Base-by-base conservation (phyloP, 352 stramenopile genomes). In the Globisporangium camurandrum region DNA sequence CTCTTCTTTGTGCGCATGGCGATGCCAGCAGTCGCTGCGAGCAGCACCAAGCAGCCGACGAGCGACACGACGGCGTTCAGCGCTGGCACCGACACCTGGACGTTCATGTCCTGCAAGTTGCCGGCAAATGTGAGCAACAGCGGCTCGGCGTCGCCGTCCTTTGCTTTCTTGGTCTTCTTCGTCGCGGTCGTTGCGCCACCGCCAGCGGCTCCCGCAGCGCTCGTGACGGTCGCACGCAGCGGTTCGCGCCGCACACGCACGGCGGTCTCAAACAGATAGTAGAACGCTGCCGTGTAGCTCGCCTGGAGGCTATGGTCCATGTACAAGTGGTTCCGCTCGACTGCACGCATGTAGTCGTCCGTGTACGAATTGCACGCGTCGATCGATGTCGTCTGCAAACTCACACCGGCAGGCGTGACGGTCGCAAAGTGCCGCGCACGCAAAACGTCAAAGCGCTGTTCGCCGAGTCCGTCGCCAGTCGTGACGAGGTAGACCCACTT, bases 321-420 rank as follows among this genome's bases (percentile, higher is more conserved):
- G 49, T 78, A 75, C 28, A 75, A 8, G 31, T 77, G 62, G 22
- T 75, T 75, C 40, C 53, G 60, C 23, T 69, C 56, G n/a, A 64
- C 40, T 22, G 9, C 41, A 1, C 47, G 50, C 20, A 58, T 30
- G 11, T 39, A 53, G 11, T 49, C 40, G 34, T 66, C 50, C 20
- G 40, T 23, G 34, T 19, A 45, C 23, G 16, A 23, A n/a, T 26
- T 37, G 51, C 28, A 66, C 12, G 4, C 9, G 14, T 12, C 19
- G 2, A 0, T 19, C 14, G 28, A 11, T 16, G 36, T 41, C 17
- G 36, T 41, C 28, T 19, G 11, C 12, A 41, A 17, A 9, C 11
- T 45, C 26, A 7, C 16, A 8, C 39, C 47, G 1, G 8, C 37
- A 12, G 43, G 10, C 0, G 28, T 55, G 14, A 49, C 3, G 0